Conservation (phyloP, 495 filamentous ascomycete genomes). For the Xylaria venustula region DNA sequence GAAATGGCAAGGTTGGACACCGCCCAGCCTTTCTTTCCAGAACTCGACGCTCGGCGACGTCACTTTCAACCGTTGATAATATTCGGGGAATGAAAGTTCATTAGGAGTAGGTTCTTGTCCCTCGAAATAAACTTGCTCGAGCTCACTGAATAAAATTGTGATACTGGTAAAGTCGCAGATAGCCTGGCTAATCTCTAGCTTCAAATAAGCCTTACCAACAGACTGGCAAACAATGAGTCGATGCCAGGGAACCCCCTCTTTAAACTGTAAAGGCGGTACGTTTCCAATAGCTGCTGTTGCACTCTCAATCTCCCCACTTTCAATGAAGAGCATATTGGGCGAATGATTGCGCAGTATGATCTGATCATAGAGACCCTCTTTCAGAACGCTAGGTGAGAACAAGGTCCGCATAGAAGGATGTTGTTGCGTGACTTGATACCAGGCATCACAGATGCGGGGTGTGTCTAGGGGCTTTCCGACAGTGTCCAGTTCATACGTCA, state of each 20-base stretch:
- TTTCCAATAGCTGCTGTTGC: constrained; percentile 41
- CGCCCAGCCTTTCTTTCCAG: constrained; percentile 40
- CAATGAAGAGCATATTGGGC: constrained; percentile 49
- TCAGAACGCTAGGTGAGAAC: constrained; percentile 43
- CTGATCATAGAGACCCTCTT: constrained; percentile 40
- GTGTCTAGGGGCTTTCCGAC: constrained; percentile 36
- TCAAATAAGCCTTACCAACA: constrained; percentile 40
- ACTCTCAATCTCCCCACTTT: constrained; percentile 39
- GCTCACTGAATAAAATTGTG: constrained; percentile 40
- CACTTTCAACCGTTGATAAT: constrained; percentile 35
- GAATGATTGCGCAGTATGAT: constrained; percentile 42
- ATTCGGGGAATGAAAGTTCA: constrained; percentile 38
- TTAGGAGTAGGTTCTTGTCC: constrained; percentile 24
- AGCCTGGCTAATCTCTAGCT: constrained; percentile 46
- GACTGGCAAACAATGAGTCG: constrained; percentile 45
- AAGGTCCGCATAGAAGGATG: constrained; percentile 43
- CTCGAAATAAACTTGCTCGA: constrained; percentile 40
- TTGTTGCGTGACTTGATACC: constrained; percentile 39
- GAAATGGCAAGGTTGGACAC: constrained; percentile 38
- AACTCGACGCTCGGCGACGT: constrained; percentile 37
- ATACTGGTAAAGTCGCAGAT: constrained; percentile 46
- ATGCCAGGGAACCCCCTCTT: constrained; percentile 41
- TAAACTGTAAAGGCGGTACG: constrained; percentile 34
- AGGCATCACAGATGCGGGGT: constrained; percentile 44
- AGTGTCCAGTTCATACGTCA: constrained; percentile 57